These are phyloP conservation scores for Solanum chmielewskii DNA, from an alignment of 257 asterid genomes.

Conservation along the genomic window DNA sequence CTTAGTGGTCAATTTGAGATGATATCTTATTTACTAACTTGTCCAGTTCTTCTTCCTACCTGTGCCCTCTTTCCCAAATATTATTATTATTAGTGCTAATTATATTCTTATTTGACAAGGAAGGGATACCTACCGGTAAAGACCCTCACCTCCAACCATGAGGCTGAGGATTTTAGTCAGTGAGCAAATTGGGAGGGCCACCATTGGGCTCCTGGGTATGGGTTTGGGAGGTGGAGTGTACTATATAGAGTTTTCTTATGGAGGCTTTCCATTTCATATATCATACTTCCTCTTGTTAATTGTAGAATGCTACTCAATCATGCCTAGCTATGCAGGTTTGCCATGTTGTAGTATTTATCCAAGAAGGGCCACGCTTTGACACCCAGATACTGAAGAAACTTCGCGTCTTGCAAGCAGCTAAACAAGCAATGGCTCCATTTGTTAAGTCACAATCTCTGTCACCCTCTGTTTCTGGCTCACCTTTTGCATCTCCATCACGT, in stretches of 20 bases:
- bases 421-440: conserved; percentile 52
- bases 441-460: conserved; percentile 41
- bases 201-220: neutral
- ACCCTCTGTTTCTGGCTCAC: conserved; percentile 30
- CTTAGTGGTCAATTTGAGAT: neutral
- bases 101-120: neutral
- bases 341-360: conserved; percentile 62
- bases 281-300: neutral
- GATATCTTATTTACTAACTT: neutral
- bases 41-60: neutral
- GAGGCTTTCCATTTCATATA: neutral
- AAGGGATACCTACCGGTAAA: neutral
- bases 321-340: conserved; percentile 89
- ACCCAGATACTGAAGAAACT: conserved; percentile 58
- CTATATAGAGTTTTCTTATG: neutral
- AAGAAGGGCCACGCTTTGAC: conserved; percentile 87
- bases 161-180: neutral
- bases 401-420: conserved; percentile 79
- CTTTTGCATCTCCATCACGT: conserved; percentile 41
- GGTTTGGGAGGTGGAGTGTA: neutral
- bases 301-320: conserved; percentile 15
- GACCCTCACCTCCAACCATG: neutral
- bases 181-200: neutral
- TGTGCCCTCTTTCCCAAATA: neutral
- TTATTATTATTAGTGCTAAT: neutral